phyloP scores from a whole-genome alignment of 2,329 filamentous ascomycete genomes.

The Ascochyta lentis region DNA sequence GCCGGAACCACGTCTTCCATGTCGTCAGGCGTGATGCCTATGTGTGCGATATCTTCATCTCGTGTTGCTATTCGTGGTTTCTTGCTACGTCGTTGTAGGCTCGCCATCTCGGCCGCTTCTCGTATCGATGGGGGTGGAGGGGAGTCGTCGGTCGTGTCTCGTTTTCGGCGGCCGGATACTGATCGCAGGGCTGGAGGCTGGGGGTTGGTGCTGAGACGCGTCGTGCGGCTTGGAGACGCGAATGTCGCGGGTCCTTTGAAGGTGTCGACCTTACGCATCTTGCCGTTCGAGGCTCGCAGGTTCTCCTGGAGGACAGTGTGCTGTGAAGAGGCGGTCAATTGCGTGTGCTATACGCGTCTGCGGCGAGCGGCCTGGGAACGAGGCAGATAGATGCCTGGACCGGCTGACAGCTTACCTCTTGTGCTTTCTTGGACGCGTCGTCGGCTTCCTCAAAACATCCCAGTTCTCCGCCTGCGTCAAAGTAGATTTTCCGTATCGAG shows the following conservation, averaged over 20 bases:
- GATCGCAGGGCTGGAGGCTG: slow-evolving; percentile 32
- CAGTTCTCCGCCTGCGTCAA: slow-evolving; percentile 69
- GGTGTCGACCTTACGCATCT: slow-evolving; percentile 48
- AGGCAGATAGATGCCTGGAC: slow-evolving; percentile 25
- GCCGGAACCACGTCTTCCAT: slow-evolving; percentile 43
- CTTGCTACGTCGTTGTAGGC: slow-evolving; percentile 58
- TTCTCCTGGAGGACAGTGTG: slow-evolving; percentile 53
- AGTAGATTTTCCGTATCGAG: slow-evolving; percentile 77
- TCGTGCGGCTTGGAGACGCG: slow-evolving; percentile 49
- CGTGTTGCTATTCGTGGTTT: slow-evolving; percentile 51
- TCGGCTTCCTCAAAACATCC: slow-evolving; percentile 70
- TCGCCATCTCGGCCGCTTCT: slow-evolving; percentile 60
- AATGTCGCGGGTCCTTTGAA: slow-evolving; percentile 53
- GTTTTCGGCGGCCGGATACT: slow-evolving; percentile 51
- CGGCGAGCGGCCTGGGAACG: slow-evolving; percentile 29
- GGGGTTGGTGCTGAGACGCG: slow-evolving; percentile 35
- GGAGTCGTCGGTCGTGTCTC: slow-evolving; percentile 45
- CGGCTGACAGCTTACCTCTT: slow-evolving; percentile 56
- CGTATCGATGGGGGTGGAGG: slow-evolving; percentile 61
- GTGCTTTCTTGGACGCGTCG: slow-evolving; percentile 59
- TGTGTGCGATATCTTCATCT: slow-evolving; percentile 29
- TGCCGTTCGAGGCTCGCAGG: slow-evolving; percentile 56
- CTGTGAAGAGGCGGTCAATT: slow-evolving; percentile 44
- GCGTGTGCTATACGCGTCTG: slow-evolving; percentile 14
- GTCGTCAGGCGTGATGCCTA: slow-evolving; percentile 40